A percentile compares a stretch with the other conserved stretches of the same genome.
These are phyloP conservation scores for Aspergillus pseudonomiae DNA, from an alignment of 2,329 filamentous ascomycete species.

Conservation along the genomic window DNA sequence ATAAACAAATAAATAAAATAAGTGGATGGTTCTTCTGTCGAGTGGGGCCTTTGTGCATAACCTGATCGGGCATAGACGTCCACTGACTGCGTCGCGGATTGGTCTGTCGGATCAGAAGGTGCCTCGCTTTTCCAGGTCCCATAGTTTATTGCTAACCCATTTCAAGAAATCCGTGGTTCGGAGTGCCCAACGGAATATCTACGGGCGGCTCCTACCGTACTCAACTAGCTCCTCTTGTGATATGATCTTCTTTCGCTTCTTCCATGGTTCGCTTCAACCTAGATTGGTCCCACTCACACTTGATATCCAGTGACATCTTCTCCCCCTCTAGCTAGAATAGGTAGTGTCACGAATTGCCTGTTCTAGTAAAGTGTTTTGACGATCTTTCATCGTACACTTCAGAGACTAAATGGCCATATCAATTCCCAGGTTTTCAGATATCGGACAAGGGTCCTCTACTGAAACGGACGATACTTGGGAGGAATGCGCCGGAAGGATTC, in stretches of 20 bases:
- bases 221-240: neutral
- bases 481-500: neutral
- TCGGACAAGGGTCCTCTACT: neutral
- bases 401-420: neutral
- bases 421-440: neutral
- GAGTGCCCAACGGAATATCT: conserved; percentile 2
- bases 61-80: neutral
- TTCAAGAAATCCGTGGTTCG: conserved; percentile 1
- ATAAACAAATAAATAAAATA: no score
- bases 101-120: conserved; percentile 1
- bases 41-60: neutral
- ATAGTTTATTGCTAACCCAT: neutral
- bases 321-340: neutral
- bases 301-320: neutral
- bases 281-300: neutral
- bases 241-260: neutral
- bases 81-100: neutral
- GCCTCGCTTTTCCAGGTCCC: neutral
- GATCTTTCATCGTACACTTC: neutral
- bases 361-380: neutral
- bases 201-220: conserved; percentile 7
- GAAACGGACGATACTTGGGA: neutral
- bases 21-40: neutral
- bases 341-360: neutral
- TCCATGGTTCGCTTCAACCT: conserved; percentile 1